Evolutionary conservation across 108 stramenopile genomes (phyloP).

Genomic region (Nannochloropsis gaditana): DNA sequence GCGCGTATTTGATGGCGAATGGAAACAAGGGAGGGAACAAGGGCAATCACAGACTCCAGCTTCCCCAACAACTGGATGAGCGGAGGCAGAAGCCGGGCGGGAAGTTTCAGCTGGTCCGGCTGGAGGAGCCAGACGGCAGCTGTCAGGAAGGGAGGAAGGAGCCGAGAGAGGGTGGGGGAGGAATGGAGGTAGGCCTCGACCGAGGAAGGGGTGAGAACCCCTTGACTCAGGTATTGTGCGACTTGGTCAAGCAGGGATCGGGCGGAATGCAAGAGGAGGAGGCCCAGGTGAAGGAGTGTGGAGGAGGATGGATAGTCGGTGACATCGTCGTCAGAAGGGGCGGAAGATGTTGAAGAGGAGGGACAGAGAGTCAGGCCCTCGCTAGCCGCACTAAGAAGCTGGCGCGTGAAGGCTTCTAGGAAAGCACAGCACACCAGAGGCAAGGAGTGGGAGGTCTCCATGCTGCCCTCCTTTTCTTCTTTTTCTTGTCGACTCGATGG

Average conservation of each 20-base stretch:
- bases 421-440: background rate
- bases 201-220: background rate
- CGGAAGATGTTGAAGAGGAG: conserved; percentile 1
- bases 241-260: background rate
- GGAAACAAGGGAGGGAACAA: background rate
- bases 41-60: background rate
- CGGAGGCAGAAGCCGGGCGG: background rate
- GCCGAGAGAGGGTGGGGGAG: background rate
- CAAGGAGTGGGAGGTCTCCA: background rate
- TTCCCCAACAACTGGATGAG: background rate
- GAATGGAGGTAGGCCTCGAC: conserved; percentile 16
- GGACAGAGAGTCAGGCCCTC: background rate
- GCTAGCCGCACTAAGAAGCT: background rate
- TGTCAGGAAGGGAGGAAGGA: background rate
- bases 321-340: background rate
- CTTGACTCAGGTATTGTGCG: background rate
- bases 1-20: background rate
- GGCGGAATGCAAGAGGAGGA: background rate
- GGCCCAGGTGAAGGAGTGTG: background rate
- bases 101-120: background rate
- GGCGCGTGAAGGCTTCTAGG: background rate
- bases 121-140: background rate
- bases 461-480: no score
- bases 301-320: background rate
- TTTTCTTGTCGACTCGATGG: no score